These are phyloP conservation scores for Phoma sp. DNA, from an alignment of 2,329 filamentous ascomycete genomes.

Conservation along the genomic window DNA sequence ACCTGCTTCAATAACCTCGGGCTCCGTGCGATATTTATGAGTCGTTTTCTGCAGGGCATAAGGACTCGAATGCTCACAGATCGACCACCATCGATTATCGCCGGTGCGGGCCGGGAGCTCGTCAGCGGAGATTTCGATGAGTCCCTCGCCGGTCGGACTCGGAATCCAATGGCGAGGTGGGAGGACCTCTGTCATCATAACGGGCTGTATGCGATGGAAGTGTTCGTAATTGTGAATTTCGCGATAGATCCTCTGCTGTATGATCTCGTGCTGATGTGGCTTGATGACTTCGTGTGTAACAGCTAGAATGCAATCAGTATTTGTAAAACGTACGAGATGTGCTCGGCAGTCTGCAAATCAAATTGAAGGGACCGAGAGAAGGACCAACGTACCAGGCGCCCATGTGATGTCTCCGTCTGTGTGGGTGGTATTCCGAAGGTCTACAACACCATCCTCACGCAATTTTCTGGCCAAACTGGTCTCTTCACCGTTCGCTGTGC, in stretches of 20 bases:
- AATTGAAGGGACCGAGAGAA: background rate
- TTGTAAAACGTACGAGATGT: background rate
- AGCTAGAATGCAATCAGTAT: slow-evolving; percentile 43
- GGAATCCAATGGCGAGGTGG: slow-evolving; percentile 60
- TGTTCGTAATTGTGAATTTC: slow-evolving; percentile 63
- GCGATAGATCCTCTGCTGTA: slow-evolving; percentile 56
- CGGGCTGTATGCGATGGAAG: slow-evolving; percentile 60
- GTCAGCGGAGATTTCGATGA: slow-evolving; percentile 56
- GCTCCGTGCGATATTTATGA: slow-evolving; percentile 32
- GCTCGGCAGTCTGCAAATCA: background rate
- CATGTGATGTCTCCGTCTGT: slow-evolving; percentile 45
- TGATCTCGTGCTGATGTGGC: slow-evolving; percentile 54
- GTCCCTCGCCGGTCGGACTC: slow-evolving; percentile 38
- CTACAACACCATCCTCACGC: slow-evolving; percentile 39
- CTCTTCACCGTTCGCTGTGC: slow-evolving; percentile 7
- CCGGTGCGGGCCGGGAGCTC: slow-evolving; percentile 47
- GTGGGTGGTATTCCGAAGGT: slow-evolving; percentile 49
- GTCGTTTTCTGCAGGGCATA: slow-evolving; percentile 5
- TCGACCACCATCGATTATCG: slow-evolving; percentile 37
- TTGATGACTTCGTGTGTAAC: slow-evolving; percentile 59
- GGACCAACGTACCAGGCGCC: slow-evolving; percentile 48
- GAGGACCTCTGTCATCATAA: slow-evolving; percentile 60
- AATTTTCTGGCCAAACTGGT: slow-evolving; percentile 11
- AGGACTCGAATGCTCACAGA: slow-evolving; percentile 30
- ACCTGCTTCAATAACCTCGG: slow-evolving; percentile 50